phyloP scores from a whole-genome alignment of 495 filamentous ascomycete genomes.

The Annulohypoxylon maeteangense region DNA sequence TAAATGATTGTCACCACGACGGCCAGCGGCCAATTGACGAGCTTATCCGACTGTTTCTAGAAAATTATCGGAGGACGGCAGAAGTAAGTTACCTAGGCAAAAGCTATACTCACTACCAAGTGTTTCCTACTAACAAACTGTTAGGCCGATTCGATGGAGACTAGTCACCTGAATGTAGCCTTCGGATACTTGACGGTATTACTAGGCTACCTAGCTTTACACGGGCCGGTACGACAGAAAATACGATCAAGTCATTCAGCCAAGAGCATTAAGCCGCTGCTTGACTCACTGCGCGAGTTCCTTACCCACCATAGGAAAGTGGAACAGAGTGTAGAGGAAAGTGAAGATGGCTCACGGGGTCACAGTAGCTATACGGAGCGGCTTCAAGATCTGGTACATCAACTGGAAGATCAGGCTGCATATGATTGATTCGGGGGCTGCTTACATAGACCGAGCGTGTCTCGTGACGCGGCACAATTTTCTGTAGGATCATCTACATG shows the following conservation, averaged over 20 bases:
- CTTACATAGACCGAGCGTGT: neutral
- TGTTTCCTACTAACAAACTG: constrained; percentile 20
- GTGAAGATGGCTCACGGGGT: constrained; percentile 55
- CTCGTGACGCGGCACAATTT: constrained; percentile 5
- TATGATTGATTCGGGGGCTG: constrained; percentile 28
- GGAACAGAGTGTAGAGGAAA: constrained; percentile 65
- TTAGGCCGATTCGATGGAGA: constrained; percentile 85
- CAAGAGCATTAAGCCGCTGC: constrained; percentile 67
- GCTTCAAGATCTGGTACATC: constrained; percentile 65
- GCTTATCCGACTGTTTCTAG: constrained; percentile 63
- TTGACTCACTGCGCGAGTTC: constrained; percentile 89
- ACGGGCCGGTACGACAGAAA: constrained; percentile 59
- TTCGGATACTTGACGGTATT: constrained; percentile 91
- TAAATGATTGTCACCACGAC: constrained; percentile 44
- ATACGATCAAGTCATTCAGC: constrained; percentile 66
- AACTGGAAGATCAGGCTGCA: constrained; percentile 49
- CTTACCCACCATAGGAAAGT: constrained; percentile 79
- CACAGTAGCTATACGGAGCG: constrained; percentile 67
- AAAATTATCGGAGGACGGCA: constrained; percentile 59
- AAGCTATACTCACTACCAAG: constrained; percentile 4
- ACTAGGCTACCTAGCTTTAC: constrained; percentile 79
- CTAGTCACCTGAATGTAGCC: constrained; percentile 86
- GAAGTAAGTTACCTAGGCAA: constrained; percentile 57
- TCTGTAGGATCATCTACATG: constrained; percentile 6
- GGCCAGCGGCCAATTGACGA: constrained; percentile 53